Evolutionary conservation across 257 asterid species (phyloP).

Genomic region (Agastache rugosa): DNA sequence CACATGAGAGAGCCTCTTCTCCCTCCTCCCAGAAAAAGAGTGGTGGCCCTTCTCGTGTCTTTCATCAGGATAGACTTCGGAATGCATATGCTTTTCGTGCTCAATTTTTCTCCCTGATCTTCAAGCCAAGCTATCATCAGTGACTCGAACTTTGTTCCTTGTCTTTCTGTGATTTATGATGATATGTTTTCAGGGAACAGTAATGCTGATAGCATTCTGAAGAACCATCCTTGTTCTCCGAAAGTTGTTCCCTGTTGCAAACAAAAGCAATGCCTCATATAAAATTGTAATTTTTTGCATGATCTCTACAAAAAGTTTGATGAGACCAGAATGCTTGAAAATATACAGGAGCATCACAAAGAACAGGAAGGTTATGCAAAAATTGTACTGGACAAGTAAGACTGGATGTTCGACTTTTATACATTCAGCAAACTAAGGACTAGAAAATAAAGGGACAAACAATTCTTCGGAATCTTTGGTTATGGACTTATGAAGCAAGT

Average conservation of each 20-base stretch:
- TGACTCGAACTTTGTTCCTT: slow-evolving; percentile 47
- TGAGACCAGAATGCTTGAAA: too few relatives aligned
- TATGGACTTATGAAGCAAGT: not conserved
- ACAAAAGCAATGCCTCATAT: slow-evolving; percentile 30
- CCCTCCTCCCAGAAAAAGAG: slow-evolving; percentile 54
- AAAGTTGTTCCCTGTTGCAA: slow-evolving; percentile 53
- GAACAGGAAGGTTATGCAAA: too few relatives aligned
- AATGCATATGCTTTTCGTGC: slow-evolving; percentile 42
- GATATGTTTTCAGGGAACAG: slow-evolving; percentile 45
- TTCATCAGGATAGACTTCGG: slow-evolving; percentile 46
- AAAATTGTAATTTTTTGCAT: too few relatives aligned
- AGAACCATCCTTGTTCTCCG: slow-evolving; percentile 44
- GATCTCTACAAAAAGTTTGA: too few relatives aligned
- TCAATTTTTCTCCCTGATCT: slow-evolving; percentile 46
- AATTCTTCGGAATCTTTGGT: not conserved
- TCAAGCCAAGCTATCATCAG: slow-evolving; percentile 55
- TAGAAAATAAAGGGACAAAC: not conserved
- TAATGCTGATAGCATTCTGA: slow-evolving; percentile 37
- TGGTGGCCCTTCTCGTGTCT: slow-evolving; percentile 51
- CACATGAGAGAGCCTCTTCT: slow-evolving; percentile 47
- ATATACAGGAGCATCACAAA: too few relatives aligned
- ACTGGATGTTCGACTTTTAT: too few relatives aligned
- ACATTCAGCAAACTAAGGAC: not conserved
- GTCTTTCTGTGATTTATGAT: slow-evolving; percentile 41
- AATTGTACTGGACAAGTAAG: too few relatives aligned